Evolutionary conservation across 2,329 filamentous ascomycete genomes (phyloP), one percentile per base, ranked within the genome.

Genomic region (Ceratocystis papillata): DNA sequence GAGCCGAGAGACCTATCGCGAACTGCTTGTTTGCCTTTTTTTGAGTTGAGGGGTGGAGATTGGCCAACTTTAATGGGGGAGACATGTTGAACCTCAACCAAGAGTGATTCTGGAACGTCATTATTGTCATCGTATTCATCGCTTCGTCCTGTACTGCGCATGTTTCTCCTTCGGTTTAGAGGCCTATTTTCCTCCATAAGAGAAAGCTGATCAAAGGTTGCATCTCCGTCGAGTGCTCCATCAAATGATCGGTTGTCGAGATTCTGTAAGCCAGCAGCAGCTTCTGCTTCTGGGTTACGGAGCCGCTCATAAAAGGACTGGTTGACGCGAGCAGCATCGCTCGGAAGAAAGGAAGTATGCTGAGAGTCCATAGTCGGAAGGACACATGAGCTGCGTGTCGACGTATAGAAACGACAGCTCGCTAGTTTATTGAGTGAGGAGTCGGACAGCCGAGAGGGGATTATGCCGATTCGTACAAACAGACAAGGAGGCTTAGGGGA

Each of bases 91-190:
- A 74, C 77, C 71, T 87, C 85, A 22, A 87, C 80, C 20, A 87
- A 73, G 20, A 87, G 75, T 2, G 85, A 87, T 20, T 80, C 81
- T 0, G 85, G 85, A 0, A 87, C 84, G 70, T 87, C 84, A 65
- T 86, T 84, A 65, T 82, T 84, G 65, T 82, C 80, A 4, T 72
- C 75, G 37, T 82, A 79, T 2, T 83, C 79, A 37, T 83, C 80
- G 17, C 61, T 20, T 25, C 46, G 15, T 17, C 22, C n/a, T 53
- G 45, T 45, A 15, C 28, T 37, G 6, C 41, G 65, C 45, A 25
- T 8, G 4, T 50, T 57, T 5, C 22, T 30, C 6, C 50, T 70
- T 15, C 72, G 73, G 66, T 76, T 71, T 1, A 78, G 80, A 41
- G 77, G 72, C 28, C 74, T 78, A 68, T 80, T 83, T 48, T 79